phyloP scores from a whole-genome alignment of 2,329 filamentous ascomycete species.

The Ceratocystiopsis sp. region DNA sequence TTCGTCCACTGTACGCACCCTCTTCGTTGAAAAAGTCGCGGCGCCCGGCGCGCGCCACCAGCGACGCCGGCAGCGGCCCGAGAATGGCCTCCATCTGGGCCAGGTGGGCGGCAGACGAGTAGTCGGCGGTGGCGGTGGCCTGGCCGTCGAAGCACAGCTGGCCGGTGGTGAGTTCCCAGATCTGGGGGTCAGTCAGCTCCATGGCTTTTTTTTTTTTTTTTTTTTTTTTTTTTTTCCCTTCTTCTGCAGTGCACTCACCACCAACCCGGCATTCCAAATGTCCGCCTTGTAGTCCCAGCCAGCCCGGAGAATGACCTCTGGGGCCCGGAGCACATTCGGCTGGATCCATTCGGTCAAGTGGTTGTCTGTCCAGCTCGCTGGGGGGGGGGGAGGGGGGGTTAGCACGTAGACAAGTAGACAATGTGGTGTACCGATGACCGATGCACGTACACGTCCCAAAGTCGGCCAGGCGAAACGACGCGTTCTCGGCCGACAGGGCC shows the following conservation, averaged over 20 bases:
- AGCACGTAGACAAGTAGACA: too few relatives aligned
- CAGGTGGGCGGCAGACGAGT: slow-evolving; percentile 1
- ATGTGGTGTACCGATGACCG: too few relatives aligned
- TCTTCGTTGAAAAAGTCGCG: too few relatives aligned
- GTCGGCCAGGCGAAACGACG: slow-evolving; percentile 1
- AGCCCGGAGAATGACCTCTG: not conserved
- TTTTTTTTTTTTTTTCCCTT: too few relatives aligned
- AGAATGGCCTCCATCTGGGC: slow-evolving; percentile 1
- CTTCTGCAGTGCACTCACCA: not conserved
- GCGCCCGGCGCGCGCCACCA: not conserved
- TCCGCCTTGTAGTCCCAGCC: slow-evolving; percentile 1
- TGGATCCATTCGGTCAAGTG: slow-evolving; percentile 4
- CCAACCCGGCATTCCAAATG: slow-evolving; percentile 1
- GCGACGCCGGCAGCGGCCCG: not conserved
- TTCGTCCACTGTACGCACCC: too few relatives aligned
- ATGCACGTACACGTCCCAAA: not conserved
- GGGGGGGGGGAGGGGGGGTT: too few relatives aligned
- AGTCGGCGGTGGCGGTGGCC: not conserved
- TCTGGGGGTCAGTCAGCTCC: not conserved
- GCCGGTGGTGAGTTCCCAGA: slow-evolving; percentile 2
- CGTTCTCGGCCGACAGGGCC: not conserved
- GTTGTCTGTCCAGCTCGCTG: not conserved
- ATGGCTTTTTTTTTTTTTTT: too few relatives aligned
- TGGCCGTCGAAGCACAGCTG: slow-evolving; percentile 2
- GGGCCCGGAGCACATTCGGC: slow-evolving; percentile 1